Percentiles rank a stretch among this genome's conserved stretches.
These are phyloP conservation scores for Anthracocystis setariae DNA, from an alignment of 1,284 basidiomycete genomes.

Conservation along the genomic window DNA sequence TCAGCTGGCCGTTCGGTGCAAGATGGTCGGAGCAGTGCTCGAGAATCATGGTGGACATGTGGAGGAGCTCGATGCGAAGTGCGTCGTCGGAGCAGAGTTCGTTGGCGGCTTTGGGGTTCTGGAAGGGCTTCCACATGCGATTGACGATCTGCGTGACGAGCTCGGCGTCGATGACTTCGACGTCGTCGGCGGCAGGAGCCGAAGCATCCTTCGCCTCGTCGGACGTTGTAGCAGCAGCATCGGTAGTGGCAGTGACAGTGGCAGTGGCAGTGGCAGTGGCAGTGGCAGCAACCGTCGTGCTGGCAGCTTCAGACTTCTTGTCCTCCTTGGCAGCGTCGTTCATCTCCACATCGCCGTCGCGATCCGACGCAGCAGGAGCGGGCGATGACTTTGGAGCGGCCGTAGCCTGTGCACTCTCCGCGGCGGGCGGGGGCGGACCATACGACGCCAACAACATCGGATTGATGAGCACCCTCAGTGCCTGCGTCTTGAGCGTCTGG, in stretches of 20 bases:
- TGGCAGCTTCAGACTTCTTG: constrained; percentile 23
- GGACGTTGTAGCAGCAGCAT: constrained; percentile 7
- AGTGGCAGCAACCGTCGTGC: background rate
- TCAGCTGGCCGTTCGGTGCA: constrained; percentile 76
- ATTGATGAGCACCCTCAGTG: constrained; percentile 87
- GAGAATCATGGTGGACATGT: constrained; percentile 89
- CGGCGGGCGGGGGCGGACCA: constrained; percentile 19
- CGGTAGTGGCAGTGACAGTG: constrained; percentile 1
- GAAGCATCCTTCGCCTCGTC: constrained; percentile 47
- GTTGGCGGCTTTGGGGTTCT: constrained; percentile 69
- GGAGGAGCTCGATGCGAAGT: constrained; percentile 88
- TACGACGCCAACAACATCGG: constrained; percentile 86
- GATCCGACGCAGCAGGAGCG: constrained; percentile 61
- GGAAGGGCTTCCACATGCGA: constrained; percentile 83
- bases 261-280: constrained; percentile 4
- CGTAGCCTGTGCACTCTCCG: constrained; percentile 10
- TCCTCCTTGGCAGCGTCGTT: constrained; percentile 19
- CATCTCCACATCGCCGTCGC: constrained; percentile 69
- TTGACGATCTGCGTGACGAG: constrained; percentile 78
- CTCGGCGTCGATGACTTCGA: constrained; percentile 73
- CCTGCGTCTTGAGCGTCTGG: constrained; percentile 84
- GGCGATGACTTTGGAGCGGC: background rate
- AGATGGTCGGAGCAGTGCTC: constrained; percentile 79
- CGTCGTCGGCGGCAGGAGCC: constrained; percentile 53
- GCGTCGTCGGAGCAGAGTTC: constrained; percentile 76